Evolutionary conservation across 306 rosid species (phyloP).

Genomic region (Senna tora): DNA sequence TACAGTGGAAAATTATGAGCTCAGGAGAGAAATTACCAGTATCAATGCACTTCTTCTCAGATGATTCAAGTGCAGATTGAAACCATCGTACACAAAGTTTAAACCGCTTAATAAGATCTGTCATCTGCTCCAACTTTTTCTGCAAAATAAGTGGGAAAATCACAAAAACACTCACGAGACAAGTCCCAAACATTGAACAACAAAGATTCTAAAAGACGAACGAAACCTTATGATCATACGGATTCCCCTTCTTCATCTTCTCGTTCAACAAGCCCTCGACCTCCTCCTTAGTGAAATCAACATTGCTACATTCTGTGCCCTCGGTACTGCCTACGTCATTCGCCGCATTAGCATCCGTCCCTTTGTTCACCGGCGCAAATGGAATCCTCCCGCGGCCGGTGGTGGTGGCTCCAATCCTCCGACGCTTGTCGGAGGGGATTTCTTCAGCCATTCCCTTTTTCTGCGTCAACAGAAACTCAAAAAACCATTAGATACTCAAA

Average conservation of each 20-base stretch:
- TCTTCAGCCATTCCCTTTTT: constrained; percentile 64
- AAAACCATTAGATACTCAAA: neutral
- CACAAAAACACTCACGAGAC: neutral
- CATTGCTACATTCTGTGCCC: constrained; percentile 40
- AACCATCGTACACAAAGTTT: constrained; percentile 77
- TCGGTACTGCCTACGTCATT: constrained; percentile 46
- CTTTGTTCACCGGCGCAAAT: constrained; percentile 47
- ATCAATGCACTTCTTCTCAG: constrained; percentile 70
- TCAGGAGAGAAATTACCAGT: constrained; percentile 50
- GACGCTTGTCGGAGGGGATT: constrained; percentile 58
- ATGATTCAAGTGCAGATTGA: constrained; percentile 56
- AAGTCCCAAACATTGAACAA: neutral
- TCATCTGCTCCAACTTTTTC: constrained; percentile 67
- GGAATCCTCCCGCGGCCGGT: constrained; percentile 55
- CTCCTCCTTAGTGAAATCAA: constrained; percentile 74
- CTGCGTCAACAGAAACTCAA: constrained; percentile 38
- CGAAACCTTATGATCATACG: constrained; percentile 72
- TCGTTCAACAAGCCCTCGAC: constrained; percentile 67
- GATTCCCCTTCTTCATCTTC: constrained; percentile 60
- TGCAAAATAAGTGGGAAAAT: constrained; percentile 39
- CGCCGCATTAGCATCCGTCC: constrained; percentile 43
- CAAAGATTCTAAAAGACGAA: neutral
- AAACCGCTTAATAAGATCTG: constrained; percentile 62
- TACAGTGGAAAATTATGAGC: neutral
- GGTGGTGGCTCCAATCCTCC: constrained; percentile 60